phyloP scores from a whole-genome alignment of 2,329 filamentous ascomycete genomes.

The Penicillium sp. region DNA sequence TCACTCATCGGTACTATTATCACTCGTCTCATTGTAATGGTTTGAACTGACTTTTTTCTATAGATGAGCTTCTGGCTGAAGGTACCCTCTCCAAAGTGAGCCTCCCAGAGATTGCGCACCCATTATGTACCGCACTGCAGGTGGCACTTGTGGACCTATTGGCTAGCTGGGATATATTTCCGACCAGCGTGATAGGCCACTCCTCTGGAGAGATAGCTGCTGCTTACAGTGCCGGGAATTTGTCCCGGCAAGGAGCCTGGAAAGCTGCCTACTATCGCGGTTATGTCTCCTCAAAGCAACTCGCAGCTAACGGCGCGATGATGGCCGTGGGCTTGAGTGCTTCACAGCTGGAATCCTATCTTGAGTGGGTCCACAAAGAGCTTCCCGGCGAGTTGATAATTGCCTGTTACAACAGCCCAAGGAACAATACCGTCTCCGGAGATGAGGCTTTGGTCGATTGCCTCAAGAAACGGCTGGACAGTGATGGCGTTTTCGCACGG shows the following conservation, averaged over 20 bases:
- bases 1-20: constrained; percentile 18
- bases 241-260: constrained; percentile 28
- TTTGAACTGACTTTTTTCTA: neutral
- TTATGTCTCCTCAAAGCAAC: constrained; percentile 22
- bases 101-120: constrained; percentile 28
- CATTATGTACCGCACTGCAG: constrained; percentile 31
- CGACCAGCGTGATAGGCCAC: constrained; percentile 29
- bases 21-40: no score
- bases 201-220: constrained; percentile 43
- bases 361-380: constrained; percentile 12
- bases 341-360: constrained; percentile 14
- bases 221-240: constrained; percentile 47
- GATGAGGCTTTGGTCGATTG: constrained; percentile 26
- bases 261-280: constrained; percentile 32
- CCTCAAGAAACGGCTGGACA: constrained; percentile 22
- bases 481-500: constrained; percentile 27
- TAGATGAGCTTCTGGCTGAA: constrained; percentile 27
- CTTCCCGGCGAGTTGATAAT: constrained; percentile 23
- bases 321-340: constrained; percentile 27
- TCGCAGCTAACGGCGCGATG: constrained; percentile 27
- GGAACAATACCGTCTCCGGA: constrained; percentile 29
- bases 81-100: constrained; percentile 22
- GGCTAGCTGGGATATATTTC: constrained; percentile 22
- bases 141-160: constrained; percentile 34
- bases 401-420: constrained; percentile 31